These are phyloP conservation scores for Ophiocordyceps camponoti-leonardi DNA, from an alignment of 2,329 filamentous ascomycete genomes.

Conservation along the genomic window DNA sequence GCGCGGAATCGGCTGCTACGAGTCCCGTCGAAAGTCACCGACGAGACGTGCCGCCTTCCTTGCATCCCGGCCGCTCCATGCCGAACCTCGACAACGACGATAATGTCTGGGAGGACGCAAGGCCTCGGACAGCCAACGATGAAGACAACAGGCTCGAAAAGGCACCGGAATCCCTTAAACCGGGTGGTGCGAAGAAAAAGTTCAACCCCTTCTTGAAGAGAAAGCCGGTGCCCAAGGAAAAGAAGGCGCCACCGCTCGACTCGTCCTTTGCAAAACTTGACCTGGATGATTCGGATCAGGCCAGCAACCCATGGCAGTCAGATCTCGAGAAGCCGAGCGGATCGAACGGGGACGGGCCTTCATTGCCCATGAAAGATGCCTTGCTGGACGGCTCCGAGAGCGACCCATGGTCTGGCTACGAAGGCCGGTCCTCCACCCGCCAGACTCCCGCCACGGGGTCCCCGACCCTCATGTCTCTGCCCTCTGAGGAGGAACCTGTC, in stretches of 20 bases:
- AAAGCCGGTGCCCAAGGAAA: constrained; percentile 12
- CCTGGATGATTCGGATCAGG: constrained; percentile 21
- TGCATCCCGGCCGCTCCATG: constrained; percentile 14
- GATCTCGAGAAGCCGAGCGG: constrained; percentile 7
- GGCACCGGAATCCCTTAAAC: constrained; percentile 15
- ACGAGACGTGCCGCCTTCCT: constrained; percentile 12
- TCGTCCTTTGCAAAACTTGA: constrained; percentile 24
- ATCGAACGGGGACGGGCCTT: constrained; percentile 1
- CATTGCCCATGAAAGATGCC: constrained; percentile 4
- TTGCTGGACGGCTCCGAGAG: constrained; percentile 11
- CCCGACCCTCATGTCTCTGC: constrained; percentile 17
- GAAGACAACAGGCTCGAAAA: constrained; percentile 4
- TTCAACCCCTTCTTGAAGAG: constrained; percentile 38
- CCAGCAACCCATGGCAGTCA: constrained; percentile 18
- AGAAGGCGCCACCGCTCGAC: constrained; percentile 11
- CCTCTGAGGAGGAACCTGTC: constrained; percentile 19
- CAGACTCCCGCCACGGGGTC: constrained; percentile 9
- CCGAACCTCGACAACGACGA: constrained; percentile 10
- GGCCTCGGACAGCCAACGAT: constrained; percentile 5
- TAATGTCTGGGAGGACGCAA: constrained; percentile 14
- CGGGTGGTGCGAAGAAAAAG: constrained; percentile 17
- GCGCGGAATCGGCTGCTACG: neutral
- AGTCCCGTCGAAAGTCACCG: neutral
- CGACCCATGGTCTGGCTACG: constrained; percentile 9
- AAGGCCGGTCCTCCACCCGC: constrained; percentile 12